A percentile compares a stretch with the other conserved stretches of the same genome.
These are phyloP conservation scores for Tetramitus jugosus DNA, from an alignment of 208 protist genomes.

Conservation along the genomic window DNA sequence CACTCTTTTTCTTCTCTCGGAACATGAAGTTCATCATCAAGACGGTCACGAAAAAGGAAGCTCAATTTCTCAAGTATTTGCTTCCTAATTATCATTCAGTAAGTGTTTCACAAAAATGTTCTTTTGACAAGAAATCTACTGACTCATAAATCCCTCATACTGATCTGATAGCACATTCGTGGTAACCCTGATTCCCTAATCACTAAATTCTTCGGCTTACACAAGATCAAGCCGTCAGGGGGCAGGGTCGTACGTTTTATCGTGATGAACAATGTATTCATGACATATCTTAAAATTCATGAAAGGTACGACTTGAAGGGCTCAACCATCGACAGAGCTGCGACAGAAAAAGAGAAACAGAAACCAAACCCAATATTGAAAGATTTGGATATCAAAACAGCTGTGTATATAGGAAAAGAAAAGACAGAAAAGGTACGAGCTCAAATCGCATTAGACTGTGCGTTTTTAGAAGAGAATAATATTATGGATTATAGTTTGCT, in stretches of 20 bases:
- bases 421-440: not conserved
- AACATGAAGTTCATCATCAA: slow-evolving; percentile 34
- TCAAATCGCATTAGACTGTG: not conserved
- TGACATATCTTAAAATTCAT: not conserved
- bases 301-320: not conserved
- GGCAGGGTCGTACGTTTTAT: not conserved
- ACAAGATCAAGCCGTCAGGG: not conserved
- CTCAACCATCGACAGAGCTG: not conserved
- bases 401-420: not conserved
- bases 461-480: not conserved
- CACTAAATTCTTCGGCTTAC: not conserved
- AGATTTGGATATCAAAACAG: not conserved
- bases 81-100: slow-evolving; percentile 8
- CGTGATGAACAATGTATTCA: not conserved
- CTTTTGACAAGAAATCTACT: no score
- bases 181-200: not conserved
- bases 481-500: slow-evolving; percentile 6
- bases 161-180: not conserved
- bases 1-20: slow-evolving; percentile 34
- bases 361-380: not conserved
- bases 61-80: slow-evolving; percentile 20
- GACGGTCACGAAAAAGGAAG: slow-evolving; percentile 29
- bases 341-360: not conserved
- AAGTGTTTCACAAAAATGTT: no score
- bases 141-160: not conserved